Percentiles rank a stretch among this genome's conserved stretches.
Evolutionary conservation across 768 basidiomycete genomes (phyloP).

Genomic region (Suillus decipiens): DNA sequence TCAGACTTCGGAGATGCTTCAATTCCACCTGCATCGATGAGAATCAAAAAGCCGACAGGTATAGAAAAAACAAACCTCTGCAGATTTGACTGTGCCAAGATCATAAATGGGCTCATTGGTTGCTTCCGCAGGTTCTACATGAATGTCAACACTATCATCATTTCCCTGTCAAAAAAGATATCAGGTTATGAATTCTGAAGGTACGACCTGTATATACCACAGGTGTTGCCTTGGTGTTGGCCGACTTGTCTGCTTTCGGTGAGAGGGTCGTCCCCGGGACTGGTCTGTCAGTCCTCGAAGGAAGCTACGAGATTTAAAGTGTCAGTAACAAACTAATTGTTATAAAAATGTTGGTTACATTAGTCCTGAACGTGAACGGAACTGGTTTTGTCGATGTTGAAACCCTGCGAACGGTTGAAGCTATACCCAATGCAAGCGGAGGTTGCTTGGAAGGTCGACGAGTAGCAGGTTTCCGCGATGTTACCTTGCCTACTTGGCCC

Average conservation of each 20-base stretch:
- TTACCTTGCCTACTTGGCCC: not conserved
- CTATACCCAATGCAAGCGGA: not conserved
- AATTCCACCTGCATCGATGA: constrained; percentile 7
- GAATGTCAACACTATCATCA: not conserved
- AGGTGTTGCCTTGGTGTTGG: not conserved
- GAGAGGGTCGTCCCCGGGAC: too few relatives aligned
- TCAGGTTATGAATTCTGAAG: not conserved
- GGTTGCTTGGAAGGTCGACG: not conserved
- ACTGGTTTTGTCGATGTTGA: not conserved
- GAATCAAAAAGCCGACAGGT: not conserved
- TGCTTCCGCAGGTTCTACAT: not conserved
- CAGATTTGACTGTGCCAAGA: constrained; percentile 1
- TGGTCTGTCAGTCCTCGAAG: not conserved
- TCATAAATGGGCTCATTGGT: not conserved
- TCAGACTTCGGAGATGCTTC: constrained; percentile 2
- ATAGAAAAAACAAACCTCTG: not conserved
- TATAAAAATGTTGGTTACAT: not conserved
- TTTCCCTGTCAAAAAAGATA: not conserved
- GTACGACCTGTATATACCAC: not conserved
- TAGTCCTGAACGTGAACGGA: not conserved
- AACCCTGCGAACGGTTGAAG: not conserved
- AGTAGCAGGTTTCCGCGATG: not conserved
- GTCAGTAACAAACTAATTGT: not conserved
- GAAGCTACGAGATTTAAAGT: not conserved
- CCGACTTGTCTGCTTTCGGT: not conserved